Base-by-base conservation (phyloP, 108 stramenopile species). In the Mediolabrus comicus region DNA sequence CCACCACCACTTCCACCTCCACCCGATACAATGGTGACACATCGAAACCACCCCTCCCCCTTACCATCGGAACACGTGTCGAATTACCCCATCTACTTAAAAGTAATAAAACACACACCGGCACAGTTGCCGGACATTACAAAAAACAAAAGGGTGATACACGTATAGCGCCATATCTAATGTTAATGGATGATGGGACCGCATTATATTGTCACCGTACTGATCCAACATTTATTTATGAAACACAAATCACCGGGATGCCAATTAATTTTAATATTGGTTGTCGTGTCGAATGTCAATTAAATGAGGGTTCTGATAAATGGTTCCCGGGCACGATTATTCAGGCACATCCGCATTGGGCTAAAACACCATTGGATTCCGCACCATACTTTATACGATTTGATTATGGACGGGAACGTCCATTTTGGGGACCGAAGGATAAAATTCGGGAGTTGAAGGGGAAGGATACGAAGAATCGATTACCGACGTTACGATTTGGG, bases 251-350 rank as follows among this genome's bases (percentile, higher is more conserved):
- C 8, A 16, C 56, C 8, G 26, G 26, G 56, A 30, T 57, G 31
- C 26, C 25, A 22, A n/a, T 57, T 8, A 57, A 17, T 11, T 57
- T 22, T 22, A 33, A 57, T 17, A 57, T 57, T 32, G 56, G 56
- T 16, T 14, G 32, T 11, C 56, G 56, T 19, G 56, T 57, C 6
- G 56, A 57, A 22, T 57, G 56, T 17, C 56, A 57, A n/a, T 10
- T 57, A 19, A 16, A 16, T 5, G 56, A 33, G 19, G 56, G 56
- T 7, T 12, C 34, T 17, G 19, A 17, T 17, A 57, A 33, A 33
- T 57, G 56, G 56, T 57, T 57, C 31, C 56, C 56, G 25, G 56
- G 56, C 24, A 57, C 56, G 13, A 33, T 57, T 9, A 57, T 57
- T 1, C 29, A 57, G n/a, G 56, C 56, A 3, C 29, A 57, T 10